Percentiles rank a stretch among this genome's conserved stretches.
phyloP scores from a whole-genome alignment of 495 filamentous ascomycete species.

The Oidiodendron maius region DNA sequence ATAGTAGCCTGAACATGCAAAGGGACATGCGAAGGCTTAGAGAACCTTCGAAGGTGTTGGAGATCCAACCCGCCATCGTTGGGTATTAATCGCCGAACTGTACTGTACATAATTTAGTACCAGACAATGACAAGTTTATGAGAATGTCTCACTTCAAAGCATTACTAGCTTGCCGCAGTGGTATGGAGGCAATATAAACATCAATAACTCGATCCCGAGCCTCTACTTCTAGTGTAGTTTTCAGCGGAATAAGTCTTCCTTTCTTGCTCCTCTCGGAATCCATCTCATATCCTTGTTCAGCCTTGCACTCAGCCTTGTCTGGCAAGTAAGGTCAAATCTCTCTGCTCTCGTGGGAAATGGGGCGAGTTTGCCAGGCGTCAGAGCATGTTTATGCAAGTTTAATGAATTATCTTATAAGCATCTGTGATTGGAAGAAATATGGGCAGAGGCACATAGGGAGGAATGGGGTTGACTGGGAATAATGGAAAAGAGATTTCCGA shows the following conservation, averaged over 20 bases:
- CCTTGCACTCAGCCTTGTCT: background rate
- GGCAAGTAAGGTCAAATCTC: background rate
- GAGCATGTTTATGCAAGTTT: too few species aligned
- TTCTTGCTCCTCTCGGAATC: background rate
- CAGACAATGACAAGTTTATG: background rate
- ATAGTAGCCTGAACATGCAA: constrained; percentile 22
- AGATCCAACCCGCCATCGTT: constrained; percentile 55
- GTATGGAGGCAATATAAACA: constrained; percentile 47
- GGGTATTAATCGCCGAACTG: constrained; percentile 42
- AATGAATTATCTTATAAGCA: too few species aligned
- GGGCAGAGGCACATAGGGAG: too few species aligned
- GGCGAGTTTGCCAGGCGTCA: too few species aligned
- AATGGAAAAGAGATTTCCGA: too few species aligned
- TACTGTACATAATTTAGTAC: constrained; percentile 24
- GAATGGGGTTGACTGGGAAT: too few species aligned
- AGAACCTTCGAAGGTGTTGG: constrained; percentile 76
- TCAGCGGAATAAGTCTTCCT: constrained; percentile 41
- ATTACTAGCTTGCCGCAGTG: constrained; percentile 43
- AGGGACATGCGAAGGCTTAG: constrained; percentile 66
- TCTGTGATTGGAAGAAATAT: too few species aligned
- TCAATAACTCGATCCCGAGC: constrained; percentile 39
- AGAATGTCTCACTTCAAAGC: constrained; percentile 41
- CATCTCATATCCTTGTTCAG: constrained; percentile 9
- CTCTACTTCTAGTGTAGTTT: constrained; percentile 47
- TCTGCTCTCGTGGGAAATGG: too few species aligned